Base-by-base conservation (phyloP, 345 rosid species). In the Lepidium didymum region DNA sequence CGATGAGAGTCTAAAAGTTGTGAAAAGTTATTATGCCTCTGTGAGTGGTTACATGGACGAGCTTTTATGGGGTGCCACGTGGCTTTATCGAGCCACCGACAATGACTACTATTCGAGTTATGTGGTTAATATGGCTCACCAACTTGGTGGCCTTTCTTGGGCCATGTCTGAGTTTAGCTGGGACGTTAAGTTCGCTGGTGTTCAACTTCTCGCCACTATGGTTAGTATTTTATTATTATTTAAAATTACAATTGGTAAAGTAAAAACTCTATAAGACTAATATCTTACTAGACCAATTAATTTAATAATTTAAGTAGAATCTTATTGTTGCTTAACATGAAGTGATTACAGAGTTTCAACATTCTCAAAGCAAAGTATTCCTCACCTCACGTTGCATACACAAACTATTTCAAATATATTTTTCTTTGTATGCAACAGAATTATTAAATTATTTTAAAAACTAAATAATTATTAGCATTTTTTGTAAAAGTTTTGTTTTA, bases 11-110 rank as follows among this genome's bases (percentile, higher is more conserved):
- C 64, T 91, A 45, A 80, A 70, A 49, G 92, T 79, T 69, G 99
- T 81, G 79, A 91, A 81, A 81, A 84, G 80, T 76, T 87, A 94
- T 82, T 94, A 91, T 51, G 81, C 89, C 54, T 94, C 99, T 61
- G 94, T 88, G 77, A 94, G 97, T 79, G 99, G 97, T 40, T 88
- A 87, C 84, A 85, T 58, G 86, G 99, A 94, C 55, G 99, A 94
- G 86, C 77, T 94, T 82, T 69, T 94, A 73, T 94, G 97, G 99
- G 97, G 82, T 31, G 97, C 92, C 49, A 70, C 86, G 82, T 94
- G 99, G 99, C 81, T 94, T 44, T 84, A 88, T 81, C 73, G 77
- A 77, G 97, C 97, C 88, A 91, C 99, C 90, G 91, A 86, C 91
- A 75, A 49, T 12, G 84, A 79, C 10, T 70, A 58, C 16, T 89